Conservation (phyloP, 2,329 filamentous ascomycete species). For the Zarea fungicola region DNA sequence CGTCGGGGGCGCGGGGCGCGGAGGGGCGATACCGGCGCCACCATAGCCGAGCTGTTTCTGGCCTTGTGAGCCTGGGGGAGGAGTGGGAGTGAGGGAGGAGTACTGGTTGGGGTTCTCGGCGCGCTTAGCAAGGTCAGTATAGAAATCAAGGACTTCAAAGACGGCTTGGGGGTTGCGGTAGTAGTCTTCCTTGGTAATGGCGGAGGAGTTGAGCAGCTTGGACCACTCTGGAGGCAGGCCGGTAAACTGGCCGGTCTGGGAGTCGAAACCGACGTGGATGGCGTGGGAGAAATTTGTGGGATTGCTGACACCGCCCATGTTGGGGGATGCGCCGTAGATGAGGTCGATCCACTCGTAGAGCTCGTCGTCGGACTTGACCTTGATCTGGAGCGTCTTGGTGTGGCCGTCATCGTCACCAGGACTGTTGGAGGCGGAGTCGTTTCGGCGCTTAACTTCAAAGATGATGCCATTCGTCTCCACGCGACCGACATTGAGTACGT, state of each 20-base stretch:
- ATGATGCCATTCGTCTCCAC: conserved; percentile 89
- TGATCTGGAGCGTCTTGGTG: conserved; percentile 81
- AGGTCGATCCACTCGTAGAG: conserved; percentile 99
- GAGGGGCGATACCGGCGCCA: conserved; percentile 60
- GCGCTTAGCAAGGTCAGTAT: conserved; percentile 75
- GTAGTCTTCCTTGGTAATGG: conserved; percentile 97
- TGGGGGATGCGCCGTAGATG: conserved; percentile 93
- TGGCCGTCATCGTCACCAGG: conserved; percentile 74
- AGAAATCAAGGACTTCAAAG: conserved; percentile 78
- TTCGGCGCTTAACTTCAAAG: conserved; percentile 82
- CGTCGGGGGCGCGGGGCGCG: conserved; percentile 54
- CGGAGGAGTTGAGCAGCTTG: conserved; percentile 89
- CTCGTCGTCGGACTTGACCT: conserved; percentile 92
- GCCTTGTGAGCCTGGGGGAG: conserved; percentile 49
- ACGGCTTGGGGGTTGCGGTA: conserved; percentile 89
- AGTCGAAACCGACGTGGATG: conserved; percentile 96
- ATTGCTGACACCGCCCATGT: conserved; percentile 97
- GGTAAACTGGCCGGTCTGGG: conserved; percentile 89
- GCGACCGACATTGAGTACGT: conserved; percentile 84
- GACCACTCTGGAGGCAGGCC: conserved; percentile 96
- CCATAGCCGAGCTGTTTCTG: conserved; percentile 60
- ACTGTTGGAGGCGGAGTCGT: conserved; percentile 63
- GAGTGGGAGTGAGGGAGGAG: conserved; percentile 62
- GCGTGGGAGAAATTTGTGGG: conserved; percentile 97
- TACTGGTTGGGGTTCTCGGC: conserved; percentile 66